A percentile compares a stretch with the other conserved stretches of the same genome.
phyloP scores from a whole-genome alignment of 2,329 filamentous ascomycete genomes.

The Paraphoma chrysanthemicola region DNA sequence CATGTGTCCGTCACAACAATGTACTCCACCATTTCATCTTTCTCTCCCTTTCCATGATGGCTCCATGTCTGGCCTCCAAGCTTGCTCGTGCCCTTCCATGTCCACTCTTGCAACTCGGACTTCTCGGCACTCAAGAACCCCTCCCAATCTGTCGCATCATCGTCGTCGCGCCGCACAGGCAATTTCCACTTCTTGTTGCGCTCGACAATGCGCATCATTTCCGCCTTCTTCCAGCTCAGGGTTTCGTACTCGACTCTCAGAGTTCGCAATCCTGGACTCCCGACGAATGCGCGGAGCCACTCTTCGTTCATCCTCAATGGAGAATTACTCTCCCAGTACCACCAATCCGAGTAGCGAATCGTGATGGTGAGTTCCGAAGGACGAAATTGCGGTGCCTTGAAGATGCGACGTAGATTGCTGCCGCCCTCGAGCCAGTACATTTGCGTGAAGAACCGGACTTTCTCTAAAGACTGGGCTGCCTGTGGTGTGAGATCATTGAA shows the following conservation, averaged over 20 bases:
- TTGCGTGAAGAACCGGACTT: constrained; percentile 15
- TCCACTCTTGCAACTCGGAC: constrained; percentile 14
- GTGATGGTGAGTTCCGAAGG: constrained; percentile 50
- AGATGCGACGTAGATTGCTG: neutral
- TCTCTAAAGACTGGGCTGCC: constrained; percentile 5
- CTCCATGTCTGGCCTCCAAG: constrained; percentile 8
- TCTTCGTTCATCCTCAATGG: constrained; percentile 59
- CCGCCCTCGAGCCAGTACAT: constrained; percentile 16
- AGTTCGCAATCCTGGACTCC: constrained; percentile 3
- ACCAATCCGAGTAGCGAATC: constrained; percentile 60
- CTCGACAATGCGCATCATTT: constrained; percentile 18
- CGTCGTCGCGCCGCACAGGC: neutral
- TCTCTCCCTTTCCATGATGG: constrained; percentile 11
- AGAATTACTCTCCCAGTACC: constrained; percentile 94
- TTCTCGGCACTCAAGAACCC: constrained; percentile 14
- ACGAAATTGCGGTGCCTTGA: constrained; percentile 5
- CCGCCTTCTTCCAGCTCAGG: constrained; percentile 11
- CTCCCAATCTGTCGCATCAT: neutral
- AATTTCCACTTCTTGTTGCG: constrained; percentile 16
- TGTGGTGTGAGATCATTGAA: constrained; percentile 4
- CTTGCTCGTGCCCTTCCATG: constrained; percentile 15
- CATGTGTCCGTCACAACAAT: constrained; percentile 13
- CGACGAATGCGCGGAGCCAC: constrained; percentile 9
- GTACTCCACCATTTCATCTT: constrained; percentile 3
- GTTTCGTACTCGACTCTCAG: constrained; percentile 21